Percentiles rank a stretch among this genome's conserved stretches.
Conservation (phyloP, 2,329 filamentous ascomycete species). For the Sphaerulina populicola region DNA sequence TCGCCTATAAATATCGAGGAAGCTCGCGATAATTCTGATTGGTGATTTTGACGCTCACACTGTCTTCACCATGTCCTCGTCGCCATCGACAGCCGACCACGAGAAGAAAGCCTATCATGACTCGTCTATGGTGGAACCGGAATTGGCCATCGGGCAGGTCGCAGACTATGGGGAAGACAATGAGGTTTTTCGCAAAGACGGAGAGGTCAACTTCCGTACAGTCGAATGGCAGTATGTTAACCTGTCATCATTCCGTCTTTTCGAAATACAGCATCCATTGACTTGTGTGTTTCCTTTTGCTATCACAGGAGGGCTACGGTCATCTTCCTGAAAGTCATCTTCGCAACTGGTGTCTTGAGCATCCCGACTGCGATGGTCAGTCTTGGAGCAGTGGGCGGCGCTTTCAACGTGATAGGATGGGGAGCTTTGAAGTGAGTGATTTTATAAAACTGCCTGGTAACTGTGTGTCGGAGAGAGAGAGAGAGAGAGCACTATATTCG, state of each 20-base stretch:
- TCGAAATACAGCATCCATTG: background rate
- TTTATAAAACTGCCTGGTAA: background rate
- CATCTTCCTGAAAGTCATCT: conserved; percentile 48
- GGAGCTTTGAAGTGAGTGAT: conserved; percentile 31
- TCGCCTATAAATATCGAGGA: conserved; percentile 1
- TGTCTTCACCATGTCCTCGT: conserved; percentile 3
- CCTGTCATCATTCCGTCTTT: background rate
- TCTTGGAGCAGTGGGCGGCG: conserved; percentile 43
- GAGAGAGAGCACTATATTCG: background rate
- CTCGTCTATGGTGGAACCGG: conserved; percentile 4
- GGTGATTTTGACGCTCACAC: background rate
- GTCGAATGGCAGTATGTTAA: conserved; percentile 42
- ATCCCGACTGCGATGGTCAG: conserved; percentile 44
- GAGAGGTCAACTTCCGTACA: conserved; percentile 47
- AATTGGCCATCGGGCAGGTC: conserved; percentile 15
- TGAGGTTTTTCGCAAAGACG: conserved; percentile 46
- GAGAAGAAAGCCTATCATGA: conserved; percentile 17
- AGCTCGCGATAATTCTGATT: background rate
- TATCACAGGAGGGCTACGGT: conserved; percentile 36
- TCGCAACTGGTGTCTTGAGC: conserved; percentile 44
- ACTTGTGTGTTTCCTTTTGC: background rate
- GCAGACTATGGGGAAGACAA: conserved; percentile 30
- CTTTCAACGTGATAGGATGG: conserved; percentile 43
- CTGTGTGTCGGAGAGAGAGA: background rate
- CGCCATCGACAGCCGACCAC: conserved; percentile 1